Percentiles rank a stretch among this genome's conserved stretches.
These are phyloP conservation scores for Aspergillus kassunensis DNA, from an alignment of 495 filamentous ascomycete species.

Conservation along the genomic window DNA sequence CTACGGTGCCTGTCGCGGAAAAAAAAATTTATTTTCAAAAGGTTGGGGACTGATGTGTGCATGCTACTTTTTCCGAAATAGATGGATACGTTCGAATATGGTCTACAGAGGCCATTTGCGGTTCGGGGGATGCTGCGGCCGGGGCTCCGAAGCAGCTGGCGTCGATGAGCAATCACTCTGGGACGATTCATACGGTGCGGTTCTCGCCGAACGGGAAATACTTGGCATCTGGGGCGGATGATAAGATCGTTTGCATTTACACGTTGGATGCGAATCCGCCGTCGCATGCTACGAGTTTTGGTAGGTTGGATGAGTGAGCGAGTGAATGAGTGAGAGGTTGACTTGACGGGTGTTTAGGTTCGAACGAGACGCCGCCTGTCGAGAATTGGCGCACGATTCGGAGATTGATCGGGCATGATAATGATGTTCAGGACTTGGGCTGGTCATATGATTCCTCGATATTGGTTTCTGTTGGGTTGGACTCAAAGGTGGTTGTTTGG, in stretches of 20 bases:
- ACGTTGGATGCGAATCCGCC: conserved; percentile 78
- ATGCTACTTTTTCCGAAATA: conserved; percentile 27
- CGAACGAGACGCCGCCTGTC: conserved; percentile 85
- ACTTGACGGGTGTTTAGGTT: conserved; percentile 49
- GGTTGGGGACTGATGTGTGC: conserved; percentile 13
- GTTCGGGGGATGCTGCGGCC: conserved; percentile 61
- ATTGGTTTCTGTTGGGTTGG: conserved; percentile 89
- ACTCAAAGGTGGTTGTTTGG: conserved; percentile 98
- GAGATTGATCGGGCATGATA: conserved; percentile 92
- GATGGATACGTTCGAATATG: conserved; percentile 97
- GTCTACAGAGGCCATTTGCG: conserved; percentile 91
- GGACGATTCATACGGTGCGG: conserved; percentile 92
- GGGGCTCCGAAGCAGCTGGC: conserved; percentile 88
- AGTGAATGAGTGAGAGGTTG: conserved; percentile 1
- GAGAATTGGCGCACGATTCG: conserved; percentile 96
- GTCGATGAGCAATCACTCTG: conserved; percentile 96
- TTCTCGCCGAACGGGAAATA: conserved; percentile 93
- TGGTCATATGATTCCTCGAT: conserved; percentile 97
- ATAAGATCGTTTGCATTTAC: conserved; percentile 98
- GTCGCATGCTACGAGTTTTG: conserved; percentile 67
- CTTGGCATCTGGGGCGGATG: conserved; percentile 92
- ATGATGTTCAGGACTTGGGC: conserved; percentile 96
- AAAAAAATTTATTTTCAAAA: not conserved
- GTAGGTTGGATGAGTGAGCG: conserved; percentile 44
- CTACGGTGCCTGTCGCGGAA: not conserved